phyloP scores from a whole-genome alignment of 1,284 basidiomycete genomes.

The Ustilago esculenta region DNA sequence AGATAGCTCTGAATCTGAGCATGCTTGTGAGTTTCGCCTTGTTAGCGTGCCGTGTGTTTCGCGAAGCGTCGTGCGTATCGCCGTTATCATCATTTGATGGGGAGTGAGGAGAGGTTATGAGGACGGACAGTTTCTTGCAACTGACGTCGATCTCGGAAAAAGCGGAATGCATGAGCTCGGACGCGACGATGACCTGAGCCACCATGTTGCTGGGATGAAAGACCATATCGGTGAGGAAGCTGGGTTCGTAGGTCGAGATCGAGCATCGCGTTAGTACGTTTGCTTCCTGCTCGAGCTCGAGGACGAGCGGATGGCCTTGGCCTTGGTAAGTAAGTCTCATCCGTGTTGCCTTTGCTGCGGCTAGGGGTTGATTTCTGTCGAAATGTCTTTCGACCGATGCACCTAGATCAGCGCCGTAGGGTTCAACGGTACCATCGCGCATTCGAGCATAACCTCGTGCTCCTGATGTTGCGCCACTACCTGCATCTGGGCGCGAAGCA shows the following conservation, averaged over 20 bases:
- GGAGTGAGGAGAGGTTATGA: slow-evolving; percentile 22
- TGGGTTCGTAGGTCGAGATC: slow-evolving; percentile 84
- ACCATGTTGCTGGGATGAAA: slow-evolving; percentile 71
- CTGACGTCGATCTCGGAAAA: slow-evolving; percentile 43
- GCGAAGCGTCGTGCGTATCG: background rate
- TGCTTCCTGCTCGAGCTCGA: slow-evolving; percentile 79
- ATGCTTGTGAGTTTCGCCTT: slow-evolving; percentile 14
- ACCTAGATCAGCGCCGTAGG: slow-evolving; percentile 17
- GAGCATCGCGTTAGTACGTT: slow-evolving; percentile 90
- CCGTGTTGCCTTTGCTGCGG: slow-evolving; percentile 71
- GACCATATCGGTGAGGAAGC: slow-evolving; percentile 80
- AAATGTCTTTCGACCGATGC: slow-evolving; percentile 17
- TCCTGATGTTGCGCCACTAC: background rate
- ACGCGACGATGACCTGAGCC: slow-evolving; percentile 46
- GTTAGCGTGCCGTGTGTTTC: background rate
- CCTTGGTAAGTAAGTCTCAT: slow-evolving; percentile 86
- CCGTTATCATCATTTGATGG: background rate
- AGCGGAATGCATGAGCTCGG: slow-evolving; percentile 44
- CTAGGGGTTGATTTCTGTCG: slow-evolving; percentile 11
- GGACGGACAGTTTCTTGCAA: slow-evolving; percentile 46
- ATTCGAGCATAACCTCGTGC: slow-evolving; percentile 15
- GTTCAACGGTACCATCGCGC: slow-evolving; percentile 29
- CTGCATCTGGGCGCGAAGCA: slow-evolving; percentile 6
- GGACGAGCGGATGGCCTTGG: slow-evolving; percentile 80
- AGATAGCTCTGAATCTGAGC: slow-evolving; percentile 39